Conservation (phyloP, 2,329 filamentous ascomycete genomes). For the Meredithiella fracta region DNA sequence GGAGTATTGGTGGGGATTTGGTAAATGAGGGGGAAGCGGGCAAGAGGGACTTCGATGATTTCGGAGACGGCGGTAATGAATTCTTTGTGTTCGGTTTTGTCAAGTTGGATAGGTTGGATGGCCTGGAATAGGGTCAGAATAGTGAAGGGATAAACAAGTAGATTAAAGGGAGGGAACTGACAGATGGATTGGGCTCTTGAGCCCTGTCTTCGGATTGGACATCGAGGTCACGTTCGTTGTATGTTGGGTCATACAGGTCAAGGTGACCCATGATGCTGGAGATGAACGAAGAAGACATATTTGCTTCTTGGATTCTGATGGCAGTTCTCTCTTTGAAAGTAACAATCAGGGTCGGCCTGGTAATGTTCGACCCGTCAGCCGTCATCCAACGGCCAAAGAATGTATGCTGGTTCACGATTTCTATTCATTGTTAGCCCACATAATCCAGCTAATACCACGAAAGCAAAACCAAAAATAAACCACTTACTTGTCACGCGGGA, state of each 20-base stretch:
- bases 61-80: not conserved
- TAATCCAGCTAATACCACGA: not conserved
- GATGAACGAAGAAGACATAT: not conserved
- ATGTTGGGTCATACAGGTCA: constrained; percentile 4
- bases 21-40: constrained; percentile 1
- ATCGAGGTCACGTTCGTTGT: not conserved
- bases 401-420: not conserved
- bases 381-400: not conserved
- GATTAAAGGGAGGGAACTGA: too few species aligned
- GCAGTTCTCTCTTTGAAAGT: not conserved
- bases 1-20: not conserved
- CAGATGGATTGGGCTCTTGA: not conserved
- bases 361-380: constrained; percentile 1
- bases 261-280: not conserved
- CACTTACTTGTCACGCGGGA: constrained; percentile 2
- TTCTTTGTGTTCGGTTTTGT: not conserved
- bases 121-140: not conserved
- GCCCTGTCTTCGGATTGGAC: not conserved
- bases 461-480: too few species aligned
- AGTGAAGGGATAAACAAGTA: not conserved
- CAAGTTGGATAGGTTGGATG: not conserved
- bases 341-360: not conserved
- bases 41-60: not conserved
- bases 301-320: not conserved
- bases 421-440: not conserved